A percentile compares a stretch with the other conserved stretches of the same genome.
Conservation (phyloP, 306 rosid genomes). For the Heteromeles arbutifolia region DNA sequence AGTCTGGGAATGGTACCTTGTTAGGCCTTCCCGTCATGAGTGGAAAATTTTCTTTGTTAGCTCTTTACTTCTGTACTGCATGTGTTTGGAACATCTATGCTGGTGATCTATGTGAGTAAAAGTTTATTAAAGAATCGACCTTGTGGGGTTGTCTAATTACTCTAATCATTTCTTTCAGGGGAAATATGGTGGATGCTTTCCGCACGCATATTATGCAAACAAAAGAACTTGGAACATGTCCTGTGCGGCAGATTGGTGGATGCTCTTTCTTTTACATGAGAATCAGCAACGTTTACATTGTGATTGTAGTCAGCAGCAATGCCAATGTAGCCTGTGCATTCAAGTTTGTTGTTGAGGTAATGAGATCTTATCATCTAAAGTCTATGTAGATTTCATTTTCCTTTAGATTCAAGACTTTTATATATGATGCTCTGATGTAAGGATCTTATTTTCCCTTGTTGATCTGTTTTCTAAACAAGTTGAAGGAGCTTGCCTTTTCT, state of each 20-base stretch:
- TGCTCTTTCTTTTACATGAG: constrained; percentile 97
- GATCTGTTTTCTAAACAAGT: neutral
- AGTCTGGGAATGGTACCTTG: neutral
- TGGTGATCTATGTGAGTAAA: neutral
- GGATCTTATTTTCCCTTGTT: neutral
- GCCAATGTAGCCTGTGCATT: constrained; percentile 98
- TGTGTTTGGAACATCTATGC: neutral
- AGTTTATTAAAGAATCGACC: neutral
- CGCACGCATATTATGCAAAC: constrained; percentile 93
- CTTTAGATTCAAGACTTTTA: neutral
- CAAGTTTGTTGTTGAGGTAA: constrained; percentile 98
- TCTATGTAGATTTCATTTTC: neutral
- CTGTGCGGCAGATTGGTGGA: constrained; percentile 95
- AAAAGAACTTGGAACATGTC: constrained; percentile 96
- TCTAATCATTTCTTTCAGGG: constrained; percentile 40
- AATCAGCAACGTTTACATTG: constrained; percentile 92
- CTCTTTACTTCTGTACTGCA: neutral
- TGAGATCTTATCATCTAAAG: constrained; percentile 1
- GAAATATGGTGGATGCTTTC: constrained; percentile 99
- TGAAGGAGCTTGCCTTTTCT: neutral
- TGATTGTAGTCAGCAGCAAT: constrained; percentile 97
- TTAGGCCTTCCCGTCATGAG: neutral
- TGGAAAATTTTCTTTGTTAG: neutral
- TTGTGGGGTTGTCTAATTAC: constrained; percentile 1
- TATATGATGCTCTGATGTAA: neutral